phyloP scores from a whole-genome alignment of 1,284 basidiomycete genomes.

The Stygiomarasmius scandens region DNA sequence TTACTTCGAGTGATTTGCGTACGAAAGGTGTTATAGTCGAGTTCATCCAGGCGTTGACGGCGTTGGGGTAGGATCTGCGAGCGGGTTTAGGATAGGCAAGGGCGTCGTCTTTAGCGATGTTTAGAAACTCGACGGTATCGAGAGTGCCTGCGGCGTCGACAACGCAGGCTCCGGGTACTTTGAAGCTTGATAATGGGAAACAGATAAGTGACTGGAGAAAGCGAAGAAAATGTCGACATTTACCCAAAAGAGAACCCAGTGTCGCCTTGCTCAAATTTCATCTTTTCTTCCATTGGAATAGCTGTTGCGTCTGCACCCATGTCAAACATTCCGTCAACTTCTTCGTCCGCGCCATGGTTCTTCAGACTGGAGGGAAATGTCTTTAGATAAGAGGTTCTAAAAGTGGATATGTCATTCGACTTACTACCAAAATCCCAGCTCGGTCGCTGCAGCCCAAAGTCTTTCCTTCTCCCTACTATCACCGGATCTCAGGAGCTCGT shows the following conservation, averaged over 20 bases:
- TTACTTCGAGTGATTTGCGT: constrained; percentile 47
- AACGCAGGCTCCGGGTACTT: constrained; percentile 62
- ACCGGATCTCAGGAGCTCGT: constrained; percentile 31
- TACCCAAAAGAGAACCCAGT: constrained; percentile 64
- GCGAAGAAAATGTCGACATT: background rate
- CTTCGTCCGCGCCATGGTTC: constrained; percentile 51
- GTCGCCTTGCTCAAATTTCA: constrained; percentile 63
- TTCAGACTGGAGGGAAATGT: constrained; percentile 41
- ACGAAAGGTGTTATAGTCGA: constrained; percentile 47
- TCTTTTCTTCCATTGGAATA: constrained; percentile 54
- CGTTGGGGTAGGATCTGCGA: constrained; percentile 50
- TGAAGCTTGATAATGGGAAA: constrained; percentile 49
- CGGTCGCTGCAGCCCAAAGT: constrained; percentile 38
- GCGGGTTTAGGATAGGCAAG: constrained; percentile 46
- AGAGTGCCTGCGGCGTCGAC: constrained; percentile 58
- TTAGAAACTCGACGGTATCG: constrained; percentile 69
- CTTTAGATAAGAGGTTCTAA: too few species aligned
- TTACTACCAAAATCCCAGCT: constrained; percentile 45
- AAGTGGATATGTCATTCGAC: constrained; percentile 18
- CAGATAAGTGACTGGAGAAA: background rate
- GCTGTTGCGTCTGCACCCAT: constrained; percentile 52
- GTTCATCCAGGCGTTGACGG: constrained; percentile 47
- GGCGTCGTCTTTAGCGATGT: constrained; percentile 58
- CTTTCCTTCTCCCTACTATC: constrained; percentile 33
- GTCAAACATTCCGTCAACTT: constrained; percentile 54